Conservation (phyloP, 768 basidiomycete genomes). For the Leccinum rimulosum region DNA sequence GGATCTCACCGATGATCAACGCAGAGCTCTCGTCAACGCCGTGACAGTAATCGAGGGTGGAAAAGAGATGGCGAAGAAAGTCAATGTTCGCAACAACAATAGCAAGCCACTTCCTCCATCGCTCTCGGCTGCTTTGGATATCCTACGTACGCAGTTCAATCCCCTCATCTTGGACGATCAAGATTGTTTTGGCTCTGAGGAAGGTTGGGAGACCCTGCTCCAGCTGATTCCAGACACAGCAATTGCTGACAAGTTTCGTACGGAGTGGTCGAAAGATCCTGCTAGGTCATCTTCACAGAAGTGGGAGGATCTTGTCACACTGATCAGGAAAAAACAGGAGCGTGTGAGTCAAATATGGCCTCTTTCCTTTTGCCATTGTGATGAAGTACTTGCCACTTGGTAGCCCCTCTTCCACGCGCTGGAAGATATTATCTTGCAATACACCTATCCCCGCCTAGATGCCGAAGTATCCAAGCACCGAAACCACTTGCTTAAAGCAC, state of each 20-base stretch:
- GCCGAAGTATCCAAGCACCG: constrained; percentile 96
- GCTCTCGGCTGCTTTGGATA: constrained; percentile 52
- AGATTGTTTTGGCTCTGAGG: constrained; percentile 69
- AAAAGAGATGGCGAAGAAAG: constrained; percentile 77
- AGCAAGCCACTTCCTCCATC: constrained; percentile 64
- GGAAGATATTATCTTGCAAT: constrained; percentile 89
- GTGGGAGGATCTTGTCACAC: constrained; percentile 64
- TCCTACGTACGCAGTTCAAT: constrained; percentile 56
- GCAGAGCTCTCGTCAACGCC: constrained; percentile 83
- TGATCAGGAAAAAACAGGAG: constrained; percentile 27
- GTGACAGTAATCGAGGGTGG: constrained; percentile 81
- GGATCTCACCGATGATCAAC: constrained; percentile 87
- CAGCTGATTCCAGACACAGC: constrained; percentile 67
- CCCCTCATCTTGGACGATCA: constrained; percentile 78
- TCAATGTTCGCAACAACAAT: constrained; percentile 57
- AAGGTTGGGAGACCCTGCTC: constrained; percentile 74
- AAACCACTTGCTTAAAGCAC: constrained; percentile 96
- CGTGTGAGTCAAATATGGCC: constrained; percentile 29
- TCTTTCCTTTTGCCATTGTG: not conserved
- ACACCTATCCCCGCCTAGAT: constrained; percentile 95
- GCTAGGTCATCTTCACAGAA: constrained; percentile 60
- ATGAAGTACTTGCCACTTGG: constrained; percentile 2
- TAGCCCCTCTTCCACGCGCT: constrained; percentile 46
- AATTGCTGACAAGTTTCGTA: constrained; percentile 46
- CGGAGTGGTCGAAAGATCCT: constrained; percentile 57